Base-by-base conservation (phyloP, 1,139 yeast genomes). In the Pichia sp. region DNA sequence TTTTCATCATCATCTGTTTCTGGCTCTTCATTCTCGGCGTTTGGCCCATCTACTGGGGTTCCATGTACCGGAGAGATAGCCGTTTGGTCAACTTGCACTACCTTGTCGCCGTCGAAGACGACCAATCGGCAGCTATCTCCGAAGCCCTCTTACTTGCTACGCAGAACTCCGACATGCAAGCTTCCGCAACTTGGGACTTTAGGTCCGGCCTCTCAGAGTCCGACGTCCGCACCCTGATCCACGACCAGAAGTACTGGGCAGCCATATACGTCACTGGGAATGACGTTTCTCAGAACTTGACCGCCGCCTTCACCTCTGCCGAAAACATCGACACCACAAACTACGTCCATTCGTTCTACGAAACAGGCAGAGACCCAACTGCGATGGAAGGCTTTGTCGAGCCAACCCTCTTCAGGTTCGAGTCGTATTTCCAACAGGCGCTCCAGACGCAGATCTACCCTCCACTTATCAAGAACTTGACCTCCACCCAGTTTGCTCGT, bases 11-110 rank as follows among this genome's bases (percentile, higher is more conserved):
- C 9, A 4, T 59, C 0, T 31, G 53, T 8, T 51, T 67, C 50
- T 41, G 57, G 46, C 21, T 46, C 1, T 66, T 63, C 49, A 55
- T 67, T 40, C 67, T 79, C 66, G 65, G 70, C 6, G 67, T 76
- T 9, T 70, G 82, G 54, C 74, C 83, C 3, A 66, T 83, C 18
- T 83, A 79, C 61, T 82, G 87, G 86, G 88, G 85, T 1, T 70
- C 85, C 1, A 67, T 75, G 61, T 82, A 71, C 61, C 57, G 70
- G 26, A 67, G 87, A 48, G 57, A 57, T 2, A 53, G 58, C 6
- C 64, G 83, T 25, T 64, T 67, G 37, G 61, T 60, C 12, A 74
- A 79, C 56, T 63, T 82, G 56, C 66, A 72, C 23, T 67, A 76
- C 62, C 65, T 78, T 49, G 75, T 83, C 34, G 74, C 75, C 23